phyloP scores from a whole-genome alignment of 2,329 filamentous ascomycete species.

The Ascochyta lentis region DNA sequence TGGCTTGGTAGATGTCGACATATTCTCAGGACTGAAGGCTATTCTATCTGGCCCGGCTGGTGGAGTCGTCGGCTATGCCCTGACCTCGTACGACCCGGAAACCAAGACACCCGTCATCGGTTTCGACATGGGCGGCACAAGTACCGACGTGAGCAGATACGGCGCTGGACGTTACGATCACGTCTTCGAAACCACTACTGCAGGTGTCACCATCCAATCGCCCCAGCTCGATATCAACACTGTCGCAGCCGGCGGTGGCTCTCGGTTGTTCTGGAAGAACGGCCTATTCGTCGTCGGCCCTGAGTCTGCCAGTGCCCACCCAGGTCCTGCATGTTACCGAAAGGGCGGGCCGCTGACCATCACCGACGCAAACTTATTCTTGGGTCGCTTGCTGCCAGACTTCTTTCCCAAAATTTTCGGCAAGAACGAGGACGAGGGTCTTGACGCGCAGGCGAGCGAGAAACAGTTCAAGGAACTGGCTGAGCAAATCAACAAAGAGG shows the following conservation, averaged over 20 bases:
- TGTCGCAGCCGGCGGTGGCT: slow-evolving; percentile 88
- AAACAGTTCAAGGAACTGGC: slow-evolving; percentile 78
- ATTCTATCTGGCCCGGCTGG: slow-evolving; percentile 92
- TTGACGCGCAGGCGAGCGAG: slow-evolving; percentile 78
- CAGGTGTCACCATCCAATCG: slow-evolving; percentile 91
- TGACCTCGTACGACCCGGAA: slow-evolving; percentile 84
- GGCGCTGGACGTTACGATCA: slow-evolving; percentile 87
- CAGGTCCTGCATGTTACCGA: slow-evolving; percentile 88
- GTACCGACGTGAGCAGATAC: slow-evolving; percentile 88
- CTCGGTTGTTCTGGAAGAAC: slow-evolving; percentile 84
- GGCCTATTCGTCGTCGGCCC: slow-evolving; percentile 90
- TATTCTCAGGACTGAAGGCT: slow-evolving; percentile 83
- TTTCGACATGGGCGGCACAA: slow-evolving; percentile 95
- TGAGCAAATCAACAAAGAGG: slow-evolving; percentile 77
- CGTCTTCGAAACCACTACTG: slow-evolving; percentile 92
- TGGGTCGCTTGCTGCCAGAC: slow-evolving; percentile 83
- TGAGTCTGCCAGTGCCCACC: slow-evolving; percentile 86
- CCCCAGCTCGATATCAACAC: slow-evolving; percentile 95
- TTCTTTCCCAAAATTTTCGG: slow-evolving; percentile 98
- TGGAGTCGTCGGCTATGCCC: slow-evolving; percentile 89
- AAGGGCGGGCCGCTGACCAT: slow-evolving; percentile 89
- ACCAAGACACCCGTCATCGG: slow-evolving; percentile 88
- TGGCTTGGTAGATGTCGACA: slow-evolving; percentile 72
- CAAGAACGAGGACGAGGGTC: slow-evolving; percentile 79
- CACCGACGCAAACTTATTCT: slow-evolving; percentile 89